Conservation (phyloP, 139 green algal species). For the Chlamydomonas eustigma region DNA sequence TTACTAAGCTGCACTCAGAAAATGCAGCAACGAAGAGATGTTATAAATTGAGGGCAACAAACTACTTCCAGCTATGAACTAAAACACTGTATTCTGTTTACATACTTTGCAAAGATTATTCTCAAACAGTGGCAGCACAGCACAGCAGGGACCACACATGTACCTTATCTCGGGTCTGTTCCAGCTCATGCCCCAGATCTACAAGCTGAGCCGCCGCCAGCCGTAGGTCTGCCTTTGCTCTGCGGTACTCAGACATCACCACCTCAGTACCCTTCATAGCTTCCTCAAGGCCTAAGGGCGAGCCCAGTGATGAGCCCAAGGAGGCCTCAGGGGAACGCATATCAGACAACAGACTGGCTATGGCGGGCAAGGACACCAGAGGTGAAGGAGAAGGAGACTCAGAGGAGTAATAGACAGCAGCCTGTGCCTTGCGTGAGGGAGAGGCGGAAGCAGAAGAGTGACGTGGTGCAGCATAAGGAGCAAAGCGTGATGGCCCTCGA, state of each 20-base stretch:
- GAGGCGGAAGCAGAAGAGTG: background rate
- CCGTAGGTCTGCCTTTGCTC: constrained; percentile 9
- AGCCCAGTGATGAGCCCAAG: background rate
- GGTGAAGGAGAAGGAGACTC: background rate
- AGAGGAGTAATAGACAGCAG: background rate
- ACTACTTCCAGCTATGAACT: background rate
- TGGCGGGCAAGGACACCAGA: background rate
- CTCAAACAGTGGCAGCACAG: background rate
- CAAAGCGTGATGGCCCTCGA: background rate
- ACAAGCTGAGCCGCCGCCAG: background rate
- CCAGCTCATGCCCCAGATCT: background rate
- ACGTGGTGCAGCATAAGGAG: background rate
- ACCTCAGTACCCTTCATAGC: background rate
- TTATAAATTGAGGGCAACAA: background rate
- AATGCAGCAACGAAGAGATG: background rate
- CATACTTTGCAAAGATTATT: too few relatives aligned
- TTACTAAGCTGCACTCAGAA: background rate
- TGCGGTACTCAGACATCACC: constrained; percentile 3
- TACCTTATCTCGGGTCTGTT: background rate
- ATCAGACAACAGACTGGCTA: background rate
- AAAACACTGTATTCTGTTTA: too few relatives aligned
- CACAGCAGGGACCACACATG: background rate
- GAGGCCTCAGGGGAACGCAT: background rate
- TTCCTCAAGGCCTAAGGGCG: background rate
- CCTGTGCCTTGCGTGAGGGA: background rate